Evolutionary conservation across 2,329 filamentous ascomycete species (phyloP).

Genomic region (Fusarium clavum): DNA sequence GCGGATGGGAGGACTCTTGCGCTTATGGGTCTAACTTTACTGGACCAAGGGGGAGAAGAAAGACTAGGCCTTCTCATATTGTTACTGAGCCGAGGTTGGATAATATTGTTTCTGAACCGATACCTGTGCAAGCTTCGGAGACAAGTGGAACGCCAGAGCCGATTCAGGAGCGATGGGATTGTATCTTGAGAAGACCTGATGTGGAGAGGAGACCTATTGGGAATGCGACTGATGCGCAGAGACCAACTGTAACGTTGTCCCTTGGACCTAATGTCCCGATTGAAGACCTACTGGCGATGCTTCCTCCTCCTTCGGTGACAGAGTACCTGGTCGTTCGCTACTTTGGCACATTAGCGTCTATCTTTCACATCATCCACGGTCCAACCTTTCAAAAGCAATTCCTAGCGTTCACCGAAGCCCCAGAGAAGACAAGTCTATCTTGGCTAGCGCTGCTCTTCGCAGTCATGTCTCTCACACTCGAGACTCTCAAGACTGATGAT

Average conservation of each 20-base stretch:
- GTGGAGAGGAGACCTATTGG: neutral
- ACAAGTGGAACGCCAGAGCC: neutral
- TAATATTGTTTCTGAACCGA: neutral
- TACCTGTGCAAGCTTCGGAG: neutral
- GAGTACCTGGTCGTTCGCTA: conserved; percentile 8
- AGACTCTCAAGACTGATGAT: neutral
- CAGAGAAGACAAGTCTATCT: neutral
- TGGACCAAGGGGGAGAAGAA: neutral
- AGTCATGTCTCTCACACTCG: neutral
- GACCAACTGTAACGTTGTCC: neutral
- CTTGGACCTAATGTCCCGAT: neutral
- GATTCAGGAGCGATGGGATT: conserved; percentile 22
- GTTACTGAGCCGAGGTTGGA: neutral
- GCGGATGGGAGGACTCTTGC: conserved; percentile 14
- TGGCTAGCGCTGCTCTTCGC: conserved; percentile 12
- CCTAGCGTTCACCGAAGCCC: accelerated
- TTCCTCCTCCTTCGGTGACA: neutral
- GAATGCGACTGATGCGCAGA: neutral
- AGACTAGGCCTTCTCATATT: neutral
- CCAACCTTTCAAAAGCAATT: conserved; percentile 10
- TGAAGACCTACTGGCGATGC: neutral
- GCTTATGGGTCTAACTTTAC: conserved; percentile 12
- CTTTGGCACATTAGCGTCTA: conserved; percentile 3
- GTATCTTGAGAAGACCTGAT: neutral
- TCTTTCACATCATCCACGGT: conserved; percentile 13